Evolutionary conservation across 441 rosid species (phyloP), one percentile per base, ranked within the genome.

Genomic region (Erodium texanum): DNA sequence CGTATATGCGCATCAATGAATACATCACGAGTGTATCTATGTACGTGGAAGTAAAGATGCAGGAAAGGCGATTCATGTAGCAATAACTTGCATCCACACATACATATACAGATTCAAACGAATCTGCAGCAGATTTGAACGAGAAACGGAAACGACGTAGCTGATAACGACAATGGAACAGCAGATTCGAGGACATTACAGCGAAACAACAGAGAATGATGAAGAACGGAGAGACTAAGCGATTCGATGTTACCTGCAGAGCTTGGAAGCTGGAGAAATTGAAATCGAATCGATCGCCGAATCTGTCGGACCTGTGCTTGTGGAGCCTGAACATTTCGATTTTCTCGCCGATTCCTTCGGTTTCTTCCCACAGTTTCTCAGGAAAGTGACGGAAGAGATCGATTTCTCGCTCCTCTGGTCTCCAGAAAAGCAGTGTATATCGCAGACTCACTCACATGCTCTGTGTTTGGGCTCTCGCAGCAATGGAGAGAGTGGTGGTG

Each of bases 211-310:
- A 19, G 19, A 48, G 56, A 48, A 48, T 5, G 48, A 43, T 4
- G 50, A 43, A 14, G 50, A 20, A 38, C 43, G 11, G 43, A 38
- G 12, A 7, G 43, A 38, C 43, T 38, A 34, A 10, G 29, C 23
- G 27, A 23, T 32, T 2, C 24, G 64, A 24, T 12, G 64, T 12
- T 59, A 59, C 64, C 64, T 61, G 64, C 20, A 61, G 64, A 61
- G 64, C 64, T 22, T 61, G 64, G 64, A 61, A 61, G 64, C n/a
- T 61, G 32, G 64, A 61, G 64, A 61, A 61, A 61, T 61, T 61
- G 64, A 61, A 61, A 61, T 61, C 64, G 64, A 61, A 61, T 61
- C 64, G 27, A 9, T 61, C 64, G 64, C 64, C 64, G 32, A 61
- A 12, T 61, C 64, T 61, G 11, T 23, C 64, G 32, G 64, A 61